A percentile compares a stretch with the other conserved stretches of the same genome.
Conservation (phyloP, 306 rosid species). For the Cicer bijugum region DNA sequence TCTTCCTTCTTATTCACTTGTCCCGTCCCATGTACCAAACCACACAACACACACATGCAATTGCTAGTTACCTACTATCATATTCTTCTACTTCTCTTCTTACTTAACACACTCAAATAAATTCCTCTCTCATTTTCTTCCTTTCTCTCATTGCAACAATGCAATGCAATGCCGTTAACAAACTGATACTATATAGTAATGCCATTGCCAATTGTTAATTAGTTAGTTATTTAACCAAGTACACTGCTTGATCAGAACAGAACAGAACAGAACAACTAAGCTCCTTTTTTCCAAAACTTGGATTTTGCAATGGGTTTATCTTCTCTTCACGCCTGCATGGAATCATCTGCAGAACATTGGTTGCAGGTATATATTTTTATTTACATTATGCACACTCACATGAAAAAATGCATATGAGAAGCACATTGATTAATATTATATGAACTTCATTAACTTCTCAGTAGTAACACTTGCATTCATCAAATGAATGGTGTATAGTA, state of each 20-base stretch:
- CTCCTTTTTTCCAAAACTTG: background rate
- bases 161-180: slow-evolving; percentile 9
- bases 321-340: slow-evolving; percentile 91
- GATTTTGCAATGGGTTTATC: slow-evolving; percentile 69
- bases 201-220: slow-evolving; percentile 1
- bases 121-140: background rate
- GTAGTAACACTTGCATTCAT: background rate
- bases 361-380: slow-evolving; percentile 69
- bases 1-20: slow-evolving; percentile 70
- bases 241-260: background rate
- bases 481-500: background rate
- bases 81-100: slow-evolving; percentile 1
- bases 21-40: slow-evolving; percentile 45
- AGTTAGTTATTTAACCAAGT: background rate
- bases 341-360: slow-evolving; percentile 87
- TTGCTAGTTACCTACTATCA: background rate
- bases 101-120: background rate
- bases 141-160: background rate
- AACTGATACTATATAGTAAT: background rate
- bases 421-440: background rate
- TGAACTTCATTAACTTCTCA: no score
- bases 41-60: slow-evolving; percentile 24
- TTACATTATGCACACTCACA: slow-evolving; percentile 10
- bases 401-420: no score
- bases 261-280: background rate